A percentile compares a stretch with the other conserved stretches of the same genome.
phyloP scores from a whole-genome alignment of 2,329 filamentous ascomycete species.

The Blastomyces gilchristii region DNA sequence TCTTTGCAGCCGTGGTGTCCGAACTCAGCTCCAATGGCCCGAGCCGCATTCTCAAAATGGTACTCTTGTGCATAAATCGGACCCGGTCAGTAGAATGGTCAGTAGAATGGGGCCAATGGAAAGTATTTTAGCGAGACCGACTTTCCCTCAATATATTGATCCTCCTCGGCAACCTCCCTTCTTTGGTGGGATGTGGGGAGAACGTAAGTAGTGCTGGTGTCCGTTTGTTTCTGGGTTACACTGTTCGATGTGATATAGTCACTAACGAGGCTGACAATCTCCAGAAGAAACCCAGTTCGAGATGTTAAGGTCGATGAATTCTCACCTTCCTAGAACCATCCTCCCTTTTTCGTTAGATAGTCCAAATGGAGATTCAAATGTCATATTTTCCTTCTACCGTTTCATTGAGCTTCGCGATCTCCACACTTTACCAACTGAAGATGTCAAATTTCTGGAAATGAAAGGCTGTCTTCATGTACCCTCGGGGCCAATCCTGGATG shows the following conservation, averaged over 20 bases:
- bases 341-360: background rate
- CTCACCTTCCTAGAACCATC: background rate
- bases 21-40: background rate
- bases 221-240: background rate
- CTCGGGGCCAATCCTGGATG: conserved; percentile 33
- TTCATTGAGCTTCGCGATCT: conserved; percentile 20
- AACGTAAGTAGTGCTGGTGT: background rate
- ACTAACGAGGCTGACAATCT: background rate
- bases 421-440: conserved; percentile 28
- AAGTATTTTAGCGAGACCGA: background rate
- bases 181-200: background rate
- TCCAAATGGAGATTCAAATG: conserved; percentile 29
- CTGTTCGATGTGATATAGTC: background rate
- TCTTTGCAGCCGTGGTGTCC: background rate
- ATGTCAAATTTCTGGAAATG: conserved; percentile 39
- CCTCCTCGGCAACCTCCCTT: background rate
- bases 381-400: conserved; percentile 23
- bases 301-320: conserved; percentile 5
- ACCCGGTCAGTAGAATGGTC: background rate
- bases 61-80: conserved; percentile 5
- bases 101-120: conserved; percentile 5
- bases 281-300: conserved; percentile 1
- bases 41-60: background rate
- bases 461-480: conserved; percentile 42
- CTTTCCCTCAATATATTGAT: conserved; percentile 2